Base-by-base conservation (phyloP, 2,329 filamentous ascomycete genomes). In the Phialophora expanda region DNA sequence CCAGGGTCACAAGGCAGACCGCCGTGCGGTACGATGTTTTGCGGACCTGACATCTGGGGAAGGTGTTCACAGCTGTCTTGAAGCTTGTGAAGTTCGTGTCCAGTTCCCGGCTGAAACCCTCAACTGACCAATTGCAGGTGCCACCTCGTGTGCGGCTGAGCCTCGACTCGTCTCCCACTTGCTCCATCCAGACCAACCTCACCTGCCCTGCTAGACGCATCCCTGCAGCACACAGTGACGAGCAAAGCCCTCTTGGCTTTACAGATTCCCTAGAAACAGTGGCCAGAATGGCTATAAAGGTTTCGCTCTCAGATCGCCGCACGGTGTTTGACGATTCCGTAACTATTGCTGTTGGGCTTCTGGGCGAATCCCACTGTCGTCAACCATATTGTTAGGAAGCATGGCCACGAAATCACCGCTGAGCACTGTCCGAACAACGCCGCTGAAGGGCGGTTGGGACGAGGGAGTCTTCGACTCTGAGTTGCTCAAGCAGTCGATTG, bases 391-490 rank as follows among this genome's bases (percentile, higher is more conserved):
- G 28, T 1, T 2, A 28, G 24, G 20, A 53, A 24, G 20, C 44
- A 22, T 48, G 50, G 12, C 24, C n/a, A 14, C 14, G 22, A 53
- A 53, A 24, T 53, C 53, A 51, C 57, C 57, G 11, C 26, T 60
- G 28, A 26, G 38, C 8, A 24, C 46, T 4, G 53, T 62, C 24
- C 22, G 22, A 9, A n/a, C 28, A 9, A 48, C 38, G 17, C 60
- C 60, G 8, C 24, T 62, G 24, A 62, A 62, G 34, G 7, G 4
- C 22, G 59, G 46, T 24, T 69, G 67, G 67, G 68, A 66, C 44
- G 65, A 66, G 41, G 68, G 66, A 14, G 68, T 68, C 55, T 69
- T 69, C 34, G 24, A 46, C 20, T 56, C 54, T 17, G 68, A 69
- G 50, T 56, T 69, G 22, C 24, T 68, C 20, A 64, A 59, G 5